Conservation (phyloP, 306 rosid genomes). For the Coriaria nepalensis region DNA sequence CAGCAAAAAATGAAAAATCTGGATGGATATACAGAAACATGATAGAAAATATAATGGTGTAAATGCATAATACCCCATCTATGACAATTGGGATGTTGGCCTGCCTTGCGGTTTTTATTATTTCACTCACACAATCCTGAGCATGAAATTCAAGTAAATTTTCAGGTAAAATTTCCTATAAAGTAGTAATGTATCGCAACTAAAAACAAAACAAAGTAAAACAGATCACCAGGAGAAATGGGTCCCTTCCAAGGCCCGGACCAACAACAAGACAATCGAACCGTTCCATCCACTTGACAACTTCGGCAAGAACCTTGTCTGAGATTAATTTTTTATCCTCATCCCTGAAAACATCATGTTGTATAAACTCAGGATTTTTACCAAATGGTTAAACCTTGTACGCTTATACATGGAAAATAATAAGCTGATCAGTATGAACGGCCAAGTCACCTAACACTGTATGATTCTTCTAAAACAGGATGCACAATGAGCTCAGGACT, state of each 20-base stretch:
- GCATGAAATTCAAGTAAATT: conserved; percentile 18
- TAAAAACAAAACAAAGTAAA: not conserved
- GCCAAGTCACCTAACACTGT: conserved; percentile 40
- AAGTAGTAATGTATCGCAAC: not conserved
- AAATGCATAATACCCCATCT: conserved; percentile 69
- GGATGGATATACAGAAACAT: no score
- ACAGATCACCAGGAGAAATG: conserved; percentile 63
- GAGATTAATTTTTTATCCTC: conserved; percentile 41
- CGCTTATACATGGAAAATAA: not conserved
- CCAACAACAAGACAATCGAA: conserved; percentile 88
- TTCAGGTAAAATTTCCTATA: conserved; percentile 6
- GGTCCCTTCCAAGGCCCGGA: conserved; percentile 95
- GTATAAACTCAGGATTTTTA: conserved; percentile 12
- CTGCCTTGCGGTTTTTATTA: conserved; percentile 63
- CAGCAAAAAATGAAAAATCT: no score
- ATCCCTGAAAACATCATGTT: conserved; percentile 37
- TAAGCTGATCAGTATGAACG: conserved; percentile 1
- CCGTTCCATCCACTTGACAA: conserved; percentile 76
- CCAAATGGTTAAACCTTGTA: not conserved
- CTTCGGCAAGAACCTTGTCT: conserved; percentile 57
- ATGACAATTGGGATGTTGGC: conserved; percentile 55
- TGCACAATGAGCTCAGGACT: conserved; percentile 90
- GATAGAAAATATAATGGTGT: no score
- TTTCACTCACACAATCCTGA: conserved; percentile 69
- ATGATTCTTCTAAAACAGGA: conserved; percentile 80